Percentiles rank a stretch among this genome's conserved stretches.
phyloP scores from a whole-genome alignment of 2,329 filamentous ascomycete species.

The Colletotrichum trifolii region DNA sequence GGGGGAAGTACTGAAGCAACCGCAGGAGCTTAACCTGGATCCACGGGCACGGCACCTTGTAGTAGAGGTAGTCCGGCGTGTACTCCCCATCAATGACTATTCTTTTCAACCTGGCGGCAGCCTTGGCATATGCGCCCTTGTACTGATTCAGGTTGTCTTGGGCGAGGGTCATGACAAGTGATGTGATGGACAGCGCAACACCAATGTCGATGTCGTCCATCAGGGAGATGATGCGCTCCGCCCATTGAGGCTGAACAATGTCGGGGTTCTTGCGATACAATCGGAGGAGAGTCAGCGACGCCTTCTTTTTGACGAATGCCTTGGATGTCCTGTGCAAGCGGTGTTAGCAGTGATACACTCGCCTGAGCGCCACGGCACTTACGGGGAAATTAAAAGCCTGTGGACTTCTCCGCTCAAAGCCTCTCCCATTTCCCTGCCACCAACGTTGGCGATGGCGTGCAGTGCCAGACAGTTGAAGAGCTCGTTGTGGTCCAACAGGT shows the following conservation, averaged over 20 bases:
- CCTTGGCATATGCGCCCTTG: constrained; percentile 93
- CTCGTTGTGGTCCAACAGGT: constrained; percentile 93
- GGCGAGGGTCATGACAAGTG: constrained; percentile 90
- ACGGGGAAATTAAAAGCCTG: constrained; percentile 93
- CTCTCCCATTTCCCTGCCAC: constrained; percentile 96
- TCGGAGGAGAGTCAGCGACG: constrained; percentile 89
- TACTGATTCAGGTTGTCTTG: constrained; percentile 96
- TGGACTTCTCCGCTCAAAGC: constrained; percentile 93
- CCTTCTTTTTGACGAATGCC: constrained; percentile 99
- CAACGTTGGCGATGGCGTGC: constrained; percentile 98
- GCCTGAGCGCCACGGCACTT: constrained; percentile 50
- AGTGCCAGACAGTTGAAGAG: constrained; percentile 96
- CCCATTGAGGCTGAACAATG: constrained; percentile 97
- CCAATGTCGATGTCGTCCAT: constrained; percentile 98
- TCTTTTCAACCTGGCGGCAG: constrained; percentile 87
- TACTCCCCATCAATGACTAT: constrained; percentile 93
- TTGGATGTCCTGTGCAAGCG: constrained; percentile 72
- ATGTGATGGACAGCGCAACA: constrained; percentile 94
- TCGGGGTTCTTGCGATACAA: constrained; percentile 94
- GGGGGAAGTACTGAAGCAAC: constrained; percentile 94
- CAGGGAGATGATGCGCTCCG: constrained; percentile 96
- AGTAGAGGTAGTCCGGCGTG: constrained; percentile 93
- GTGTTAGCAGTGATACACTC: background rate
- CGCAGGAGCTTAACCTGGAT: constrained; percentile 94
- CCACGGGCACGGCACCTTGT: constrained; percentile 99